A percentile compares a stretch with the other conserved stretches of the same genome.
These are phyloP conservation scores for Lyophyllum semitale DNA, from an alignment of 768 basidiomycete species.

Conservation along the genomic window DNA sequence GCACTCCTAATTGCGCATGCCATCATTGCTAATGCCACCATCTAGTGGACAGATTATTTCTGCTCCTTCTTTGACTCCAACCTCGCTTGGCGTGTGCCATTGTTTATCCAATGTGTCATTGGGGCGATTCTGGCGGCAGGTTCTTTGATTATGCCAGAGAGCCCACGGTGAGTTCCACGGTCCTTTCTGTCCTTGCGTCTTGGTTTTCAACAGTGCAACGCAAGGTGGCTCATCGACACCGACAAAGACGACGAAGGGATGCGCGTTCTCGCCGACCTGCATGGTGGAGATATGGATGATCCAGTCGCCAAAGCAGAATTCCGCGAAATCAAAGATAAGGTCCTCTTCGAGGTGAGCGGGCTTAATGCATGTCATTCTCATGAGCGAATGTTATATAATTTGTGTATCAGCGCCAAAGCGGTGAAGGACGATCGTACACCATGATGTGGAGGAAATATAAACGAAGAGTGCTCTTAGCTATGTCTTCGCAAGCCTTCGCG, in stretches of 20 bases:
- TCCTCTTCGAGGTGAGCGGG: slow-evolving; percentile 61
- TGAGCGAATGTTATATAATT: neutral
- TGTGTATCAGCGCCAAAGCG: slow-evolving; percentile 61
- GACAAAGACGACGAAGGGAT: slow-evolving; percentile 84
- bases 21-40: neutral
- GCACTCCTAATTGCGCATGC: neutral
- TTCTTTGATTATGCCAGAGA: slow-evolving; percentile 81
- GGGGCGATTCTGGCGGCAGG: slow-evolving; percentile 77
- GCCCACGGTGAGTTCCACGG: slow-evolving; percentile 56
- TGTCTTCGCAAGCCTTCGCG: slow-evolving; percentile 75
- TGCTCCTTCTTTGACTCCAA: slow-evolving; percentile 83
- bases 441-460: slow-evolving; percentile 89
- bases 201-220: neutral
- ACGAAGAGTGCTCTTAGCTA: slow-evolving; percentile 84
- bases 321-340: slow-evolving; percentile 83
- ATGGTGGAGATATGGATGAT: slow-evolving; percentile 77
- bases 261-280: slow-evolving; percentile 83
- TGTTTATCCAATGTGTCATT: slow-evolving; percentile 81
- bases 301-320: slow-evolving; percentile 76
- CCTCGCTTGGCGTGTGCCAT: slow-evolving; percentile 81
- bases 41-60: slow-evolving; percentile 88
- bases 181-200: neutral
- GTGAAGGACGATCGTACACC: slow-evolving; percentile 75
- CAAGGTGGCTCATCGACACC: slow-evolving; percentile 86
- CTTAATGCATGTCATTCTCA: neutral